Evolutionary conservation across 306 rosid species (phyloP), one percentile per base, ranked within the genome.

Genomic region (Quercus suber): DNA sequence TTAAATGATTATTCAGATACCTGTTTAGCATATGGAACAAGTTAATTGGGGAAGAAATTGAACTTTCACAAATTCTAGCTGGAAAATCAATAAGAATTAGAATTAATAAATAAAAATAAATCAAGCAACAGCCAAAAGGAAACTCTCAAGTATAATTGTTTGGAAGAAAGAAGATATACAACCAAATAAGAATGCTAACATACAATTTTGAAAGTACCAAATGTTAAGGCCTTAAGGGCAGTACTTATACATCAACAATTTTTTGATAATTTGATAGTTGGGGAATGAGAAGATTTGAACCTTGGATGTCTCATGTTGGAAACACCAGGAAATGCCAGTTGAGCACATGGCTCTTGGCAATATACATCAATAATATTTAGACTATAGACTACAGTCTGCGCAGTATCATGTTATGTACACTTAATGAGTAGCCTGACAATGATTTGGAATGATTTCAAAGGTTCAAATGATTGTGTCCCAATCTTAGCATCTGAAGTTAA

Each of bases 21-120:
- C 43, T 1, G 43, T 37, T 89, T 41, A n/a, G 52, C 53, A 88
- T 59, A 78, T n/a, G 63, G 73, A 86, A 83, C 67, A 72, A 81
- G 81, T 82, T 75, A 85, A 20, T 60, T 58, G 27, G 31, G 72
- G 73, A 71, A 28, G 69, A 49, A 51, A 76, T 43, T 28, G 12
- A 52, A 57, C 71, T 65, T 65, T 33, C 23, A 65, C 15, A 65
- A 65, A 65, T 31, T 33, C 23, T 6, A 25, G 71, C 35, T 0
- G 6, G 71, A 31, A 65, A 31, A 41, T 31, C 8, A 1, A 65
- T 28, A 63, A 4, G 20, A 65, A 18, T 65, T 33, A 5, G 0
- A 20, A 6, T 45, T 20, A 30, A 65, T 15, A 60, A 60, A 60
- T n/a, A 57, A 60, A 60, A 60, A n/a, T 18, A 65, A 31, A 30